These are phyloP conservation scores for Nitzschia sp. DNA, from an alignment of 108 stramenopile species.

Conservation along the genomic window DNA sequence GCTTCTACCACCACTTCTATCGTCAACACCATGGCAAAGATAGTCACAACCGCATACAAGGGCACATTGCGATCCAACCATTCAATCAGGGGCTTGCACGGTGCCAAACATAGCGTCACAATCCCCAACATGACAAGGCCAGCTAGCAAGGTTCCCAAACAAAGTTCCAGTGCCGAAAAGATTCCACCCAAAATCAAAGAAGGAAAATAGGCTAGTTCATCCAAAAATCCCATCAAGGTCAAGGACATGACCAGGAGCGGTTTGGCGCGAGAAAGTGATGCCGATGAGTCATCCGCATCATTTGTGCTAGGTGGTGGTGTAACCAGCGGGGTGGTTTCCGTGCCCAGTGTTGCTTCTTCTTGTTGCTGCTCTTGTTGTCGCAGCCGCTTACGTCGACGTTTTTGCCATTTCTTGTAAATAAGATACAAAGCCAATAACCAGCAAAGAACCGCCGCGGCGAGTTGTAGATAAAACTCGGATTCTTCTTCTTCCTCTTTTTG, in stretches of 20 bases:
- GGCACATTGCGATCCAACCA: constrained; percentile 58
- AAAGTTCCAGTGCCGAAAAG: constrained; percentile 61
- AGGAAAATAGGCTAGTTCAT: constrained; percentile 79
- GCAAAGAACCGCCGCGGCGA: constrained; percentile 52
- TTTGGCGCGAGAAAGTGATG: background rate
- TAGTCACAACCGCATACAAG: constrained; percentile 57
- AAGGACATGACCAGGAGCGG: constrained; percentile 54
- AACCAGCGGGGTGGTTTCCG: background rate
- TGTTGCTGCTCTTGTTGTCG: background rate
- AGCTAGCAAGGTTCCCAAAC: constrained; percentile 65
- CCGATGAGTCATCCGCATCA: constrained; percentile 9
- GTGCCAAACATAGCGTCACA: constrained; percentile 44
- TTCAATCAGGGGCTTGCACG: constrained; percentile 58
- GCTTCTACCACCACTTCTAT: constrained; percentile 19
- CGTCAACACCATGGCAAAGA: constrained; percentile 69
- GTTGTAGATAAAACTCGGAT: constrained; percentile 36
- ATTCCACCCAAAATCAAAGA: constrained; percentile 62
- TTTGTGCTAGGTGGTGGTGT: background rate
- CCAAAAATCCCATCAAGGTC: constrained; percentile 64
- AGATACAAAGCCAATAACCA: constrained; percentile 39
- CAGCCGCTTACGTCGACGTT: constrained; percentile 41
- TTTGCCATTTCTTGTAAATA: constrained; percentile 26
- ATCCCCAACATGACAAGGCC: constrained; percentile 56
- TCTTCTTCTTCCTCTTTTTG: constrained; percentile 15
- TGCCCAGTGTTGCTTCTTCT: background rate